These are phyloP conservation scores for Fraxinus floribunda DNA, from an alignment of 305 asterid genomes.

Conservation along the genomic window DNA sequence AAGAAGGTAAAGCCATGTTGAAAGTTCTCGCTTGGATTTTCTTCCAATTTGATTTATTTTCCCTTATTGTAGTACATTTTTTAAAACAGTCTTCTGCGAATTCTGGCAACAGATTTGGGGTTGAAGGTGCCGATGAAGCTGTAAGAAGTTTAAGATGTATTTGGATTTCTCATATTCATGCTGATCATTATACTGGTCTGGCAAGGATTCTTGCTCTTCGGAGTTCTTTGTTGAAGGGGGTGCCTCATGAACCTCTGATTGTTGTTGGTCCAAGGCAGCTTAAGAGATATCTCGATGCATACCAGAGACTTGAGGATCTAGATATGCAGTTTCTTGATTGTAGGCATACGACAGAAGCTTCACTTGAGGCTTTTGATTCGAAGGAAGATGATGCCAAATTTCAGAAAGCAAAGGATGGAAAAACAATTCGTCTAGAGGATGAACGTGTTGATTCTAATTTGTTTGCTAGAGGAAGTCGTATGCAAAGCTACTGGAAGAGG, in stretches of 20 bases:
- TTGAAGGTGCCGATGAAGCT: constrained; percentile 75
- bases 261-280: constrained; percentile 91
- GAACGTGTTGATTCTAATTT: constrained; percentile 34
- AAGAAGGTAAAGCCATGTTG: constrained; percentile 52
- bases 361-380: constrained; percentile 43
- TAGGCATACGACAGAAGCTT: constrained; percentile 62
- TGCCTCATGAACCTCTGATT: constrained; percentile 63
- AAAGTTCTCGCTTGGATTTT: background rate
- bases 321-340: constrained; percentile 93
- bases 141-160: constrained; percentile 66
- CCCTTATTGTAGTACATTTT: background rate
- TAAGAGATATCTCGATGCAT: constrained; percentile 80
- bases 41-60: background rate
- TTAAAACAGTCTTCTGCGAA: background rate
- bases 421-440: constrained; percentile 1
- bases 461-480: constrained; percentile 62
- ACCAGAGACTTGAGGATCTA: constrained; percentile 85
- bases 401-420: constrained; percentile 20
- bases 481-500: constrained; percentile 69
- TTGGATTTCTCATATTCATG: constrained; percentile 97
- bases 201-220: constrained; percentile 83
- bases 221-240: constrained; percentile 55
- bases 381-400: constrained; percentile 22
- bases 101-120: constrained; percentile 58
- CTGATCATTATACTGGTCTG: constrained; percentile 92